Percentiles rank a stretch among this genome's conserved stretches.
phyloP scores from a whole-genome alignment of 169 alveolate species.

The Eimeria maxima region DNA sequence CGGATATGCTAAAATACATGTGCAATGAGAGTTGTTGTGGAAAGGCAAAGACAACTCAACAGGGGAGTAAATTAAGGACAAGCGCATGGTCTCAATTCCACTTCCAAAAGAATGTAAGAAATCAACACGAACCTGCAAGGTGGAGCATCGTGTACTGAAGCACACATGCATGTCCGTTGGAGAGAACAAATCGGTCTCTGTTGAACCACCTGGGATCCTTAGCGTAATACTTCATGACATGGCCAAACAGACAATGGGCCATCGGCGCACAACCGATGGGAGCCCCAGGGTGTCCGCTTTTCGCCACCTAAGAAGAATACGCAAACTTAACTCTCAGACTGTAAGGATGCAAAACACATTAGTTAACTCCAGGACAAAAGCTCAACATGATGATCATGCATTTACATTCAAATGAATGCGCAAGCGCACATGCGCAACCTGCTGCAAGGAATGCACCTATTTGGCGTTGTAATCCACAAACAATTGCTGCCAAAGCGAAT shows the following conservation, averaged over 20 bases:
- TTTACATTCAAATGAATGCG: neutral
- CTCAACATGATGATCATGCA: neutral
- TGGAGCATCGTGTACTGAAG: constrained; percentile 90
- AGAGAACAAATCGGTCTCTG: constrained; percentile 90
- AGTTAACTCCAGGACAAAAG: neutral
- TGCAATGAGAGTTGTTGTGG: neutral
- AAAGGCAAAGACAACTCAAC: neutral
- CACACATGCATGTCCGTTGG: constrained; percentile 92
- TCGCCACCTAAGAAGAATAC: constrained; percentile 84
- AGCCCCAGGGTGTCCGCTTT: constrained; percentile 93
- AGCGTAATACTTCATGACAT: constrained; percentile 87
- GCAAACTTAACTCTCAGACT: neutral
- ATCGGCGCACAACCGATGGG: constrained; percentile 93
- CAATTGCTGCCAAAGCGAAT: neutral
- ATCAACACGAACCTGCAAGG: constrained; percentile 83
- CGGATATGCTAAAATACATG: neutral
- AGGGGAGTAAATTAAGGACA: neutral
- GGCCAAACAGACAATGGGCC: constrained; percentile 90
- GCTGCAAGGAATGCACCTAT: neutral
- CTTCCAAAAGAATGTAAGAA: neutral
- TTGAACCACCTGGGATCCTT: constrained; percentile 89
- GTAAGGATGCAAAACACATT: neutral
- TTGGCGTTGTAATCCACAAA: neutral
- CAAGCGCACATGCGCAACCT: neutral
- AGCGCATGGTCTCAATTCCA: neutral